A percentile compares a stretch with the other conserved stretches of the same genome.
These are phyloP conservation scores for Lecanicillium sp. DNA, from an alignment of 2,329 filamentous ascomycete genomes.

Conservation along the genomic window DNA sequence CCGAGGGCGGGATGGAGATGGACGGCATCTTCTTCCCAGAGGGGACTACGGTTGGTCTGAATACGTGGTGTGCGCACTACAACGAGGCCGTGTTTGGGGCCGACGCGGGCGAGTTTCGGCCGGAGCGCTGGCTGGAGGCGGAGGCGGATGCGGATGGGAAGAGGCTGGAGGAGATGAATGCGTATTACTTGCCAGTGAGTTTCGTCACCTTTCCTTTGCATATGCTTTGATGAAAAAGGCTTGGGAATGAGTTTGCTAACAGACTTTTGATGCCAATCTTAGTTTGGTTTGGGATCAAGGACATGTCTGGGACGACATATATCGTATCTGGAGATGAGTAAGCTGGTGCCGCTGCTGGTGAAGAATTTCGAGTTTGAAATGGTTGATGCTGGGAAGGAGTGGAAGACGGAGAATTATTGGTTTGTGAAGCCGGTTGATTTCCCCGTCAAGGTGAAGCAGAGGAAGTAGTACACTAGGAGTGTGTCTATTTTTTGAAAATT, in stretches of 20 bases:
- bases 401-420: constrained; percentile 30
- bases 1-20: constrained; percentile 33
- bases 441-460: constrained; percentile 18
- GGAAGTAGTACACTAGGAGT: not conserved
- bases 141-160: constrained; percentile 16
- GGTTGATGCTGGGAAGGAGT: constrained; percentile 11
- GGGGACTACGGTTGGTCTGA: constrained; percentile 26
- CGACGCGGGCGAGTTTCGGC: constrained; percentile 26
- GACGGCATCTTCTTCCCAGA: constrained; percentile 22
- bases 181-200: constrained; percentile 21
- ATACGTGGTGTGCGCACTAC: constrained; percentile 26
- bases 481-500: too few species aligned
- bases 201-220: not conserved
- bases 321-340: constrained; percentile 34
- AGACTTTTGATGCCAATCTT: constrained; percentile 5
- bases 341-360: constrained; percentile 30
- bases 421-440: constrained; percentile 36
- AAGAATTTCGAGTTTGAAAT: constrained; percentile 25
- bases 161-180: constrained; percentile 18
- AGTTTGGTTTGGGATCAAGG: constrained; percentile 33
- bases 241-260: too few species aligned
- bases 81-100: constrained; percentile 23
- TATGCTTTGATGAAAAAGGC: not conserved
- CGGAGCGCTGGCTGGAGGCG: constrained; percentile 32
- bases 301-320: constrained; percentile 37